Base-by-base conservation (phyloP, 2,329 filamentous ascomycete genomes). In the Colletotrichum horii region DNA sequence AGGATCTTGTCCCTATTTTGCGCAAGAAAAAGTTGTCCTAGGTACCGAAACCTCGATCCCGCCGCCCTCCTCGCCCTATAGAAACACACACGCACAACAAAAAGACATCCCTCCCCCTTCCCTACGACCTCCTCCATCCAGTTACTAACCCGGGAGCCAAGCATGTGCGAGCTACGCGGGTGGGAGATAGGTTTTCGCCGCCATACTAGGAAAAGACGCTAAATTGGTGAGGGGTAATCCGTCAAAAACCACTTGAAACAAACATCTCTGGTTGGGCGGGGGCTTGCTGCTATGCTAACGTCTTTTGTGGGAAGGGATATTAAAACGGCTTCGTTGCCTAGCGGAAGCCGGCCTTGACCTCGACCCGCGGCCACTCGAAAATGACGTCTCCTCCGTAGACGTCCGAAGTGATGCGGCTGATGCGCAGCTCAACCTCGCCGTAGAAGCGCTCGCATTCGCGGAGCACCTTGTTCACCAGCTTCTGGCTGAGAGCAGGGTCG, bases 351-450 rank as follows among this genome's bases (percentile, higher is more conserved):
- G 86, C 85, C 85, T 91, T 91, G 56, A 93, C 91, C 79, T 93
- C 92, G 16, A 86, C 85, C 74, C 91, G 85, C n/a, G 91, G 91
- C 92, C 92, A 93, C 83, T 93, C 92, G 78, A 91, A 92, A 77
- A 91, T 81, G 55, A 92, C 88, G 80, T 93, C 92, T 11, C 92
- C 92, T 60, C 91, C 89, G 79, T 93, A 93, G 30, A 93, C 89
- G 79, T 91, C 89, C 26, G 91, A 89, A 61, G 90, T 92, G 77
- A 93, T 86, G 66, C 85, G 88, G 56, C 89, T 88, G 79, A 94
- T 91, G 66, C 92, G 87, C 79, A 88, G 85, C 83, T 93, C 92
- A 65, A 93, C 90, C 28, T 91, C 88, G 70, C 87, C 87, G 80
- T 93, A 93, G 80, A 91, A 93, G 75, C 83, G 85, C 83, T 93